Evolutionary conservation across 495 filamentous ascomycete species (phyloP).

Genomic region (Xylaria grammica): DNA sequence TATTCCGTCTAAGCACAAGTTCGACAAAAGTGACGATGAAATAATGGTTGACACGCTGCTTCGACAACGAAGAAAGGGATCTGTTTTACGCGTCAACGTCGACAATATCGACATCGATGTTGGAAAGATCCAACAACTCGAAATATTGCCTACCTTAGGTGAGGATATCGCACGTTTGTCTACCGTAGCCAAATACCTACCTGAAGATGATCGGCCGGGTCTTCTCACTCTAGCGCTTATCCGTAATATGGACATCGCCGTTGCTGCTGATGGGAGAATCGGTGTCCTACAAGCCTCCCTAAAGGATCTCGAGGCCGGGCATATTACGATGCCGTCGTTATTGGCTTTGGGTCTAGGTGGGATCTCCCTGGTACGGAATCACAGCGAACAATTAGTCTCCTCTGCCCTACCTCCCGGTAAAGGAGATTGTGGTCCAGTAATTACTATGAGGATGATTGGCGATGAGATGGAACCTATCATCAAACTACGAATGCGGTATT

Average conservation of each 20-base stretch:
- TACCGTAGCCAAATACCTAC: constrained; percentile 90
- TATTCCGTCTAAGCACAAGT: constrained; percentile 89
- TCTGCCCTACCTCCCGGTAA: constrained; percentile 46
- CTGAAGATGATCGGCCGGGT: constrained; percentile 93
- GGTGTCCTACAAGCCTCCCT: constrained; percentile 65
- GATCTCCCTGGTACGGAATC: constrained; percentile 65
- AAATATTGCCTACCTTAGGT: constrained; percentile 68
- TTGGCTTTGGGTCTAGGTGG: constrained; percentile 72
- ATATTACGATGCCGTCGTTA: constrained; percentile 84
- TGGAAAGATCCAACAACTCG: constrained; percentile 62
- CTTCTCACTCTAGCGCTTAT: constrained; percentile 76
- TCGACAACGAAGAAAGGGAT: constrained; percentile 86
- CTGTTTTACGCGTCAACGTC: constrained; percentile 75
- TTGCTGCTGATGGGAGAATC: constrained; percentile 66
- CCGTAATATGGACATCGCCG: constrained; percentile 60
- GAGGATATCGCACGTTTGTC: constrained; percentile 81
- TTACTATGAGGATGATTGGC: constrained; percentile 76
- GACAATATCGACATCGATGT: constrained; percentile 63
- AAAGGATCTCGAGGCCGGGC: constrained; percentile 71
- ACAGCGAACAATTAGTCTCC: constrained; percentile 69
- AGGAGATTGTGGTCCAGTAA: constrained; percentile 48
- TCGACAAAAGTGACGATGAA: constrained; percentile 84
- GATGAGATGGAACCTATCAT: constrained; percentile 93
- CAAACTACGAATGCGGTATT: constrained; percentile 81
- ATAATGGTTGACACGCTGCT: constrained; percentile 93